Evolutionary conservation across 2,329 filamentous ascomycete genomes (phyloP).

Genomic region (Ophiostoma triangulosporum): DNA sequence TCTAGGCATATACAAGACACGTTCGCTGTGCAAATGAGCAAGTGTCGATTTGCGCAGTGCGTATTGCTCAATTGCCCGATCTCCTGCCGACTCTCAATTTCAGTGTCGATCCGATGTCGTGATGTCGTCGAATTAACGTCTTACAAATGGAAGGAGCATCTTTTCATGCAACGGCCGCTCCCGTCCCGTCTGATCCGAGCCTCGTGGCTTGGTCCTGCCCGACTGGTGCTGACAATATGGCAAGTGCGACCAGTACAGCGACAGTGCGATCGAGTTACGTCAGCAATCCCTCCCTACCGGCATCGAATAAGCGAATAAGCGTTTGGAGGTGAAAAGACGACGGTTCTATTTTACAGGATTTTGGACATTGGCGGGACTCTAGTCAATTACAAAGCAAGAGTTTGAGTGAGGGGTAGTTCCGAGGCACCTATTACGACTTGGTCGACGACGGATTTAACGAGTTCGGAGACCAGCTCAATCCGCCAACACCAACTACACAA

Average conservation of each 20-base stretch:
- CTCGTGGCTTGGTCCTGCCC: neutral
- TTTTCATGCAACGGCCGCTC: neutral
- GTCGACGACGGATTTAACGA: too few species aligned
- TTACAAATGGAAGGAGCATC: neutral
- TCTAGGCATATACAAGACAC: neutral
- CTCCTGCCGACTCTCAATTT: neutral
- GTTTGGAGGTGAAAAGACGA: neutral
- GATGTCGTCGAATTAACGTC: neutral
- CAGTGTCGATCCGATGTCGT: neutral
- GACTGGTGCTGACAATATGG: neutral
- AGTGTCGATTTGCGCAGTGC: too few species aligned
- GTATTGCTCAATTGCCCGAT: too few species aligned
- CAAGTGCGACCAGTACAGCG: neutral
- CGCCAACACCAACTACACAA: neutral
- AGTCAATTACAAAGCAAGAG: neutral
- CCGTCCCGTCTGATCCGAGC: neutral
- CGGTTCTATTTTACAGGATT: too few species aligned
- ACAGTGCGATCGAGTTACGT: neutral
- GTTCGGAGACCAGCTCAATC: too few species aligned
- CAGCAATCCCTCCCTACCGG: too few species aligned
- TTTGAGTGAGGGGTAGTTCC: neutral
- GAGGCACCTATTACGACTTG: too few species aligned
- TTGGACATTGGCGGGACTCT: neutral
- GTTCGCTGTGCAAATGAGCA: neutral
- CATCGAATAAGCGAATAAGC: too few species aligned